These are phyloP conservation scores for Nemania sp. DNA, from an alignment of 2,329 filamentous ascomycete species.

Conservation along the genomic window DNA sequence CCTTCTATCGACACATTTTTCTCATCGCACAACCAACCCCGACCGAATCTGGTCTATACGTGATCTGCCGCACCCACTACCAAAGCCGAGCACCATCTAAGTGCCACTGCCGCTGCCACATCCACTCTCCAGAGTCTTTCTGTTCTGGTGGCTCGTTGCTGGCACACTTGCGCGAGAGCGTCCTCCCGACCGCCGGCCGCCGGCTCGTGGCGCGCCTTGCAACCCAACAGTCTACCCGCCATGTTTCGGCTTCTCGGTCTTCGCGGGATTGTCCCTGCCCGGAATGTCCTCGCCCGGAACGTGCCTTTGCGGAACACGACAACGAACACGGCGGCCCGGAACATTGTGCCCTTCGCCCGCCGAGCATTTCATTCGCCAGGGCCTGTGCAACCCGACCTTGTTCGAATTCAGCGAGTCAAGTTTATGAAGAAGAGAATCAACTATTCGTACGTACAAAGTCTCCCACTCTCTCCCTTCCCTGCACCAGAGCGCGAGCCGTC, in stretches of 20 bases:
- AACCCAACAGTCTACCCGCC: slow-evolving; percentile 26
- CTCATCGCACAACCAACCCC: not conserved
- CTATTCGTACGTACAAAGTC: slow-evolving; percentile 26
- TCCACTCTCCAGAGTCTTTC: too few species aligned
- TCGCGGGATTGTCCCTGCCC: slow-evolving; percentile 29
- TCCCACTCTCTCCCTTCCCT: not conserved
- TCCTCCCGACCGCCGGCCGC: slow-evolving; percentile 29
- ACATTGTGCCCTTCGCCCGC: too few species aligned
- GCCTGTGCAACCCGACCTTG: slow-evolving; percentile 27
- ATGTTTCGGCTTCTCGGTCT: slow-evolving; percentile 38
- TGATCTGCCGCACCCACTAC: not conserved
- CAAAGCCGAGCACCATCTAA: not conserved
- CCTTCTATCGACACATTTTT: not conserved
- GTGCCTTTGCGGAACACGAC: slow-evolving; percentile 18
- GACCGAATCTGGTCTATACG: not conserved
- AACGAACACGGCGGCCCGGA: too few species aligned
- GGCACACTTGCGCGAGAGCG: slow-evolving; percentile 1
- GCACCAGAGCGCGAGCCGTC: not conserved
- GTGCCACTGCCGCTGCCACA: too few species aligned
- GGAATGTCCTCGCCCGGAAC: slow-evolving; percentile 26
- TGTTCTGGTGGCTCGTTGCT: not conserved
- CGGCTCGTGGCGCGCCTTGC: slow-evolving; percentile 32
- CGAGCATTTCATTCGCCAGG: too few species aligned
- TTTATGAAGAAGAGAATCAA: slow-evolving; percentile 34
- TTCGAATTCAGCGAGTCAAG: slow-evolving; percentile 37